Evolutionary conservation across 169 alveolate species (phyloP), one percentile per base, ranked within the genome.

Genomic region (Eimeria sp.): DNA sequence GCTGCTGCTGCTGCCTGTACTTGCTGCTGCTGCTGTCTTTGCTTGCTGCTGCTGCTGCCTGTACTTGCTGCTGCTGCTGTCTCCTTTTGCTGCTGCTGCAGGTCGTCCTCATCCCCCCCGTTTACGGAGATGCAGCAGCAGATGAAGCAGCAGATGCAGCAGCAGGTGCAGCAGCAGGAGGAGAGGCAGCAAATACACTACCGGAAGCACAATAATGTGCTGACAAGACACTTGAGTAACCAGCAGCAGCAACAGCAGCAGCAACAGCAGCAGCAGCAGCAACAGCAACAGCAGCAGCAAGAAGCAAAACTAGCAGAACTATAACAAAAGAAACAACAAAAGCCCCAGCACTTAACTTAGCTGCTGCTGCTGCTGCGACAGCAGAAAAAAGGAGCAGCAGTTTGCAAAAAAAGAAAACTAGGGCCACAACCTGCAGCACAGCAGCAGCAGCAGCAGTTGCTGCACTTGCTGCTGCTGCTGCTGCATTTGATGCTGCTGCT

Each of bases 211-310:
- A 30, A 6, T 30, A 27, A 27, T n/a, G 78, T 14, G 45, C 27
- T 67, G 78, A 67, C 1, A 25, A 67, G 78, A 67, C 4, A 67
- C 0, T 3, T 40, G 57, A 75, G 49, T 75, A 10, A 6, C 27
- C 86, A 25, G 45, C 45, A 30, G 86, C 86, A 75, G 45, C 51
- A 18, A 20, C 86, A 27, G 49, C 86, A 27, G 86, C 86, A 27
- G 84, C 84, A 27, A 45, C 84, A 34, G 51, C 51, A 45, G 27
- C 51, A 75, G 84, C 54, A 75, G 84, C 84, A 75, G 84, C 51
- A 51, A 51, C 58, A 51, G 58, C 58, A 51, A 51, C 58, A 51
- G 4, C 61, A 54, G 61, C 61, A 54, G 61, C 61, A 54, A 14
- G n/a, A n/a, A n/a, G n/a, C 61, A 54, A 54, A 1, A 54, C 6